Percentiles rank a stretch among this genome's conserved stretches.
These are phyloP conservation scores for Candida endomychidarum DNA, from an alignment of 805 yeast species.

Conservation along the genomic window DNA sequence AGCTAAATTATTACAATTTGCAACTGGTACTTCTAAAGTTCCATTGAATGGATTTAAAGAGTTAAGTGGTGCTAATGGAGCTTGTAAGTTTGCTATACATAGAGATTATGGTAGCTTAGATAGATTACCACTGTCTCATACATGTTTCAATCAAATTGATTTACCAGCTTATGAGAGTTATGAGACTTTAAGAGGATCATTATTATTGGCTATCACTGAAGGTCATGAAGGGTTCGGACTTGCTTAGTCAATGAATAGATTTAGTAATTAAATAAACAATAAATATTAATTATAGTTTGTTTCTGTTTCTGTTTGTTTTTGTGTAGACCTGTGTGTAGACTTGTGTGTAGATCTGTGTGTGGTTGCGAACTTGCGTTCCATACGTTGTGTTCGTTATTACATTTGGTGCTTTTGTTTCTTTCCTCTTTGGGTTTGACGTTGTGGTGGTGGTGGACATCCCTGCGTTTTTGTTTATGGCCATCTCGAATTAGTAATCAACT, in stretches of 20 bases:
- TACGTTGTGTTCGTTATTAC: no score
- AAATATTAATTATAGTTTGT: no score
- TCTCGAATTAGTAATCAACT: no score
- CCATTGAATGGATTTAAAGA: conserved; percentile 93
- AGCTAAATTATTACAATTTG: conserved; percentile 91
- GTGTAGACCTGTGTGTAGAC: no score
- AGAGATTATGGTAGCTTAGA: conserved; percentile 84
- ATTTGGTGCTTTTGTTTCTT: no score
- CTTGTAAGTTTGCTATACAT: conserved; percentile 83
- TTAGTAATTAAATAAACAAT: no score
- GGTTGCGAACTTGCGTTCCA: no score
- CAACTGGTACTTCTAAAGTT: conserved; percentile 95
- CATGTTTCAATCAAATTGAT: conserved; percentile 90
- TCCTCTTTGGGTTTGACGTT: no score
- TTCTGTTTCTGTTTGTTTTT: no score
- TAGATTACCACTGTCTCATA: conserved; percentile 91
- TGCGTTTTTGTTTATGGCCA: no score
- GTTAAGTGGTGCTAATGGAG: conserved; percentile 82
- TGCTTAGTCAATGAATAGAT: conserved; percentile 37
- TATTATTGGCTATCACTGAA: conserved; percentile 84
- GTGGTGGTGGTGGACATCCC: no score
- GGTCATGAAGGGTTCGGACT: conserved; percentile 96
- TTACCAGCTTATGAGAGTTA: conserved; percentile 91
- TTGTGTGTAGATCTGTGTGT: no score
- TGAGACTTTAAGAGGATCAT: conserved; percentile 76